These are phyloP conservation scores for Paramarasmius palmivorus DNA, from an alignment of 1,284 basidiomycete genomes.

Conservation along the genomic window DNA sequence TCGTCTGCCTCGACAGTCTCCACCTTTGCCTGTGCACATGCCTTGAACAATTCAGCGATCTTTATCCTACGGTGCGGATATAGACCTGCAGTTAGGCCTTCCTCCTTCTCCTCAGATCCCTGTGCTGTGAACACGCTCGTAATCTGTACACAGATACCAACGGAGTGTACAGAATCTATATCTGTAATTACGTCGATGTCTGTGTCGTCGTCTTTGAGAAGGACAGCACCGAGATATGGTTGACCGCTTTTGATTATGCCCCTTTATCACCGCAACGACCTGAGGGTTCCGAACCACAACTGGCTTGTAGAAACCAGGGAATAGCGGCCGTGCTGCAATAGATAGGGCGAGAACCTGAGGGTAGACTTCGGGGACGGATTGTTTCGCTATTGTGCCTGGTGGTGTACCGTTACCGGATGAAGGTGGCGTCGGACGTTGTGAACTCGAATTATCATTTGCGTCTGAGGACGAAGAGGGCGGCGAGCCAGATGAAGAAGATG, in stretches of 20 bases:
- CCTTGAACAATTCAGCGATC: slow-evolving; percentile 85
- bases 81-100: slow-evolving; percentile 91
- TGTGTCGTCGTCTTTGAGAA: slow-evolving; percentile 92
- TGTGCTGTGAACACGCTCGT: slow-evolving; percentile 88
- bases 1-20: slow-evolving; percentile 43
- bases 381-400: slow-evolving; percentile 73
- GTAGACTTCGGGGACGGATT: slow-evolving; percentile 85
- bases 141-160: slow-evolving; percentile 98
- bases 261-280: slow-evolving; percentile 93
- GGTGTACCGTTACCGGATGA: slow-evolving; percentile 34
- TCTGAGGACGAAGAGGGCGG: slow-evolving; percentile 18
- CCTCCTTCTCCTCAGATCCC: slow-evolving; percentile 70
- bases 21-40: slow-evolving; percentile 43
- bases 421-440: slow-evolving; percentile 28
- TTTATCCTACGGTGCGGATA: slow-evolving; percentile 94
- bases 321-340: slow-evolving; percentile 93
- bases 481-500: slow-evolving; percentile 3
- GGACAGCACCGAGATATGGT: slow-evolving; percentile 96
- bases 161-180: slow-evolving; percentile 85
- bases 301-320: slow-evolving; percentile 98
- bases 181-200: slow-evolving; percentile 94
- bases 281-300: slow-evolving; percentile 89
- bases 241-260: slow-evolving; percentile 97
- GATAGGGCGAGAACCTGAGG: slow-evolving; percentile 95
- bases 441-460: neutral